Base-by-base conservation (phyloP, 2,329 filamentous ascomycete species). In the Neocatenulostroma microsporum region DNA sequence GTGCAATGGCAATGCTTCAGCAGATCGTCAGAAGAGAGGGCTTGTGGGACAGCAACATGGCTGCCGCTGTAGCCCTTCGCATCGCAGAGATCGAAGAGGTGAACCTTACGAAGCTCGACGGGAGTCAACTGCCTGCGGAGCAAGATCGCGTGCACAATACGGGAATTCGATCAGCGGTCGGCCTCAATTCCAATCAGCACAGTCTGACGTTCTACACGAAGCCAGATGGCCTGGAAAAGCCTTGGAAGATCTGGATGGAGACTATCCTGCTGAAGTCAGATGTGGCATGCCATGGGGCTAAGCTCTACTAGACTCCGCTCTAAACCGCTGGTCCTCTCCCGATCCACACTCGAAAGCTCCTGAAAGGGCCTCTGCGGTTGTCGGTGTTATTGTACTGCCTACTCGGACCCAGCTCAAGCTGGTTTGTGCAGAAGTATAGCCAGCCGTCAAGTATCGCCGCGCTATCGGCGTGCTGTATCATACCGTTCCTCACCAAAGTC, bases 401-500 rank as follows among this genome's bases (percentile, higher is more conserved):
- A 4, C 30, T 37, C 3, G 62, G 59, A 21, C 56, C 50, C 39
- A 65, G 34, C 19, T 54, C 53, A 28, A 66, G 48, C 41, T 66
- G 63, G 36, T 66, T 66, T 7, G 62, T 64, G 37, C 57, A 61
- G 37, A 67, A 64, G 27, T 64, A 66, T 36, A 67, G 39, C 53
- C 57, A 66, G 1, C 61, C 62, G 45, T 62, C 56, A 42, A 60
- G 36, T 14, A 66, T 62, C 5, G 62, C 62, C 34, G 61, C 57
- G 5, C 51, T 58, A 40, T 66, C 63, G 2, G 63, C 62, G 51
- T 64, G 61, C 48, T 66, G 63, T 19, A 66, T 62, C 51, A 63
- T 51, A 1, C 51, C 63, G 34, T 52, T 65, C 14, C 61, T 49
- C 10, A 63, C 55, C 27, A 65, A 42, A 5, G 60, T 61, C 46